phyloP scores from a whole-genome alignment of 306 rosid species.

The Prunus armeniaca region DNA sequence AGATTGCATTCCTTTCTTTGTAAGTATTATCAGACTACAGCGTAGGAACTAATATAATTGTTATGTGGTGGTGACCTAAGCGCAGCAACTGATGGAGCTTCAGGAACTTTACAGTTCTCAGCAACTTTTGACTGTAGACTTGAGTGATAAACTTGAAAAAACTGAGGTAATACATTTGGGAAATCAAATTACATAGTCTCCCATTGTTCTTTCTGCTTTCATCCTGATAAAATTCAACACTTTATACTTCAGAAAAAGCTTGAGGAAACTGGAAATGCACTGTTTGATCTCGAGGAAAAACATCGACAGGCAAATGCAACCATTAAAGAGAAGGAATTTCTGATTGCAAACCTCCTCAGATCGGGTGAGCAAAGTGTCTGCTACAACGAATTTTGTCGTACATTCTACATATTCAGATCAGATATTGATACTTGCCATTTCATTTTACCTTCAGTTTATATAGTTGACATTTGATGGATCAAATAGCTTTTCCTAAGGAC shows the following conservation, averaged over 20 bases:
- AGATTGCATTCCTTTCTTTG: slow-evolving; percentile 23
- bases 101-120: slow-evolving; percentile 88
- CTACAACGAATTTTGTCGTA: neutral
- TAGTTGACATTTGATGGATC: neutral
- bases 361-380: slow-evolving; percentile 59
- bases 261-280: slow-evolving; percentile 69
- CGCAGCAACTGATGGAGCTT: slow-evolving; percentile 87
- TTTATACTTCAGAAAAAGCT: slow-evolving; percentile 66
- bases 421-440: neutral
- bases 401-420: neutral
- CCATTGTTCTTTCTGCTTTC: slow-evolving; percentile 19
- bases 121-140: slow-evolving; percentile 72
- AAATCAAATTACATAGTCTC: neutral
- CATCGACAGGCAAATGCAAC: slow-evolving; percentile 93
- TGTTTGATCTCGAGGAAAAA: slow-evolving; percentile 90
- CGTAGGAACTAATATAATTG: slow-evolving; percentile 16
- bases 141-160: slow-evolving; percentile 77
- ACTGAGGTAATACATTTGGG: slow-evolving; percentile 61
- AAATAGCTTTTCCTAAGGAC: neutral
- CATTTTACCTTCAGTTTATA: neutral
- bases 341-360: slow-evolving; percentile 84
- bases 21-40: slow-evolving; percentile 1
- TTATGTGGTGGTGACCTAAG: slow-evolving; percentile 23
- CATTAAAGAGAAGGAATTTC: slow-evolving; percentile 86
- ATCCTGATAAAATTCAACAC: slow-evolving; percentile 14